Base-by-base conservation (phyloP, 2,329 filamentous ascomycete species). In the Zelopaecilomyces penicillatus region DNA sequence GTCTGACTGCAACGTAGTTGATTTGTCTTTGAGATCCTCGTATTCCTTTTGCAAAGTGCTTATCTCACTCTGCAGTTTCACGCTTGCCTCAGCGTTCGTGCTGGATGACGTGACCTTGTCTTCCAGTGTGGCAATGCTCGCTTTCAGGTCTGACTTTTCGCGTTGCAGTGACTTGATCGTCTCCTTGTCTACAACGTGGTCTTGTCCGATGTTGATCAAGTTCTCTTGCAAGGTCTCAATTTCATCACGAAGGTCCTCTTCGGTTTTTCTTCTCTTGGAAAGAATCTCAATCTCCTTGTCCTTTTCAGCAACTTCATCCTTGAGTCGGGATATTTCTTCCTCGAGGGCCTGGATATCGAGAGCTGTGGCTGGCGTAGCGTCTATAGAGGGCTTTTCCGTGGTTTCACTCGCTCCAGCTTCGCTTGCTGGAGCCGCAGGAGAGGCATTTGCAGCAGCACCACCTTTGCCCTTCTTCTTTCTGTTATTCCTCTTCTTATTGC, bases 391-490 rank as follows among this genome's bases (percentile, higher is more conserved):
- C 4, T 60, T 56, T 29, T 72, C 67, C 3, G 63, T 59, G 1
- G 61, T 56, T 11, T 69, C 65, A 4, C 60, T 41, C 4, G 30
- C n/a, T 34, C 49, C 4, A 65, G 59, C 51, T 8, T 63, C 53
- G 29, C 54, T 52, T 4, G 55, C 48, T 2, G 54, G 46, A 27
- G 54, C 48, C 4, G 58, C 51, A 19, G 19, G 19, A 19, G 19
- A 19, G 2, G 57, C 54, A 6, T 57, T 49, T 5, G 57, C 40
- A n/a, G 66, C 63, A 6, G 70, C 64, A 5, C 64, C 61, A 5
- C 63, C 63, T 70, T 90, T 91, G 65, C 83, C 85, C 75, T 94
- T 95, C 71, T 91, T 95, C 61, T 89, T 94, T 64, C 87, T 90
- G 65, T 87, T 90, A 64, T 87, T 94, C 67, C 89, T 91, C 47